Conservation (phyloP, 192 early-diverging fungal genomes). For the Gaertneriomyces sp. region DNA sequence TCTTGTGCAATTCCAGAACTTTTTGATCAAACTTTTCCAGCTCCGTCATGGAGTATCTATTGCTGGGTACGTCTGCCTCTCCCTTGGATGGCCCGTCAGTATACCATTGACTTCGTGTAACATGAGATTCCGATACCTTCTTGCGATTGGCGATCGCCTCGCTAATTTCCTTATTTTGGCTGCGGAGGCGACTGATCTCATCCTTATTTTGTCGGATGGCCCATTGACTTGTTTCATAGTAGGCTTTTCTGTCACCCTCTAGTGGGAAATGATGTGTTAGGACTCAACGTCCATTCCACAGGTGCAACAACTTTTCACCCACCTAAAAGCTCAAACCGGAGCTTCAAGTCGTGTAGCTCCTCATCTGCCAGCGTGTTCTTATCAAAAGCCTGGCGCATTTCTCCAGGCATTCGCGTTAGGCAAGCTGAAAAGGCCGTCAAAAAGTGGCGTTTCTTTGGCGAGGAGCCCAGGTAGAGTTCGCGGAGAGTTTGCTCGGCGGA, state of each 20-base stretch:
- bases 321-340: conserved; percentile 62
- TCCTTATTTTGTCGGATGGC: conserved; percentile 63
- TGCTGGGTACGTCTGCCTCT: conserved; percentile 35
- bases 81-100: background rate
- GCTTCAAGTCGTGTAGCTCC: conserved; percentile 62
- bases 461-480: too few relatives aligned
- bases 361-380: conserved; percentile 46
- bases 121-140: conserved; percentile 38
- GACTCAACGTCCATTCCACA: background rate
- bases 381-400: conserved; percentile 35
- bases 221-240: conserved; percentile 63
- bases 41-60: conserved; percentile 47
- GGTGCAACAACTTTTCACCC: background rate
- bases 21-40: conserved; percentile 58
- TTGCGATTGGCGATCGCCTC: conserved; percentile 55
- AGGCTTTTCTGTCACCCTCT: conserved; percentile 65
- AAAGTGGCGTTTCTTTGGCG: too few relatives aligned
- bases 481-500: too few relatives aligned
- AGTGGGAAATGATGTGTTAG: conserved; percentile 21
- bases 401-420: too few relatives aligned
- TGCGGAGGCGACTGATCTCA: conserved; percentile 47
- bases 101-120: background rate
- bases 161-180: conserved; percentile 53
- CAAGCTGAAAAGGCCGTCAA: too few relatives aligned
- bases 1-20: conserved; percentile 58